Percentiles rank a stretch among this genome's conserved stretches.
phyloP scores from a whole-genome alignment of 192 early-diverging fungal species.

The Coemansia sp. region DNA sequence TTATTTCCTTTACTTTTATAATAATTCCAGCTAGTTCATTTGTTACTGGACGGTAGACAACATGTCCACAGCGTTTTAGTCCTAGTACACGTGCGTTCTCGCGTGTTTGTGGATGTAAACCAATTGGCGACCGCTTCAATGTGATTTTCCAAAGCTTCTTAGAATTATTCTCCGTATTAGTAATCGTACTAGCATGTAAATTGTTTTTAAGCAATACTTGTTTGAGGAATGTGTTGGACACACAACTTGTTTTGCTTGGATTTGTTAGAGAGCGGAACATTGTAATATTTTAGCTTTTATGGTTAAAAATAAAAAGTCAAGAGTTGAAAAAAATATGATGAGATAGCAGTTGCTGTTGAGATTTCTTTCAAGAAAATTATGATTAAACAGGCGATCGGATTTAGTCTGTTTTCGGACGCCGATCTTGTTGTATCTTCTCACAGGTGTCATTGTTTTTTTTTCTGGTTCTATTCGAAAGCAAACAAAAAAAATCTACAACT shows the following conservation, averaged over 20 bases:
- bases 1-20: slow-evolving; percentile 63
- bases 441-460: neutral
- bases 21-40: slow-evolving; percentile 61
- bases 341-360: neutral
- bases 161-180: slow-evolving; percentile 4
- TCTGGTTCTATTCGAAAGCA: neutral
- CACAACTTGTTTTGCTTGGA: slow-evolving; percentile 4
- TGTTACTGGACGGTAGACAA: slow-evolving; percentile 57
- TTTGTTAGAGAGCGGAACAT: slow-evolving; percentile 24
- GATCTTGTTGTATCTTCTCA: neutral
- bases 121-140: slow-evolving; percentile 59
- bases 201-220: neutral
- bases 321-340: neutral
- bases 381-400: neutral
- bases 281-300: neutral
- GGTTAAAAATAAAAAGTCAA: neutral
- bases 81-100: slow-evolving; percentile 58
- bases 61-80: slow-evolving; percentile 56
- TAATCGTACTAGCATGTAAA: neutral
- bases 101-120: slow-evolving; percentile 55
- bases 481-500: neutral
- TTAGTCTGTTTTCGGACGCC: neutral
- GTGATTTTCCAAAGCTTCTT: slow-evolving; percentile 61
- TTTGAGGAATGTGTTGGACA: neutral
- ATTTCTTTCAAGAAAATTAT: neutral